These are phyloP conservation scores for Spizellomyces sp. DNA, from an alignment of 192 early-diverging fungal genomes.

Conservation along the genomic window DNA sequence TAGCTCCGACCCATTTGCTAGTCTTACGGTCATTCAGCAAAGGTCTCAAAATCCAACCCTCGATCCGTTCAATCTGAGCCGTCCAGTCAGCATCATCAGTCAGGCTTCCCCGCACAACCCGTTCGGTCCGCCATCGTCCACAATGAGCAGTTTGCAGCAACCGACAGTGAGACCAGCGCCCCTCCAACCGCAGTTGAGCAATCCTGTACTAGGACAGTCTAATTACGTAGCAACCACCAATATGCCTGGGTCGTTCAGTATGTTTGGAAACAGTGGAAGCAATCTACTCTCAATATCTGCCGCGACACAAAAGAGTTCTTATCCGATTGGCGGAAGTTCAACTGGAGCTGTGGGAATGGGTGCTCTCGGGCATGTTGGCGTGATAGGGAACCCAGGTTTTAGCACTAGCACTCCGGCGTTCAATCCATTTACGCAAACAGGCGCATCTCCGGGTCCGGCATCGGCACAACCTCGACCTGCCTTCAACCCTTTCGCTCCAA, in stretches of 20 bases:
- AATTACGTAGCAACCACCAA: too few relatives aligned
- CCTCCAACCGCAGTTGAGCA: too few relatives aligned
- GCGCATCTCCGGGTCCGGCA: neutral
- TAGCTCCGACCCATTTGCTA: constrained; percentile 18
- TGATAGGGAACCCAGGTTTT: neutral
- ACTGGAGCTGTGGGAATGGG: too few relatives aligned
- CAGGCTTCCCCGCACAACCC: neutral
- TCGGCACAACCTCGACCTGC: neutral
- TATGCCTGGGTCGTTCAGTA: too few relatives aligned
- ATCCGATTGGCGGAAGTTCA: too few relatives aligned
- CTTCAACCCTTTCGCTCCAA: neutral
- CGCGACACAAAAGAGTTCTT: too few relatives aligned
- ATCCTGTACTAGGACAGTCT: too few relatives aligned
- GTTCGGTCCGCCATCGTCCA: neutral
- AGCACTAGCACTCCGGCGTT: neutral
- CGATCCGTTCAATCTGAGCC: constrained; percentile 20
- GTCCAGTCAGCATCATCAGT: neutral
- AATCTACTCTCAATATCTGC: too few relatives aligned
- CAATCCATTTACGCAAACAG: neutral
- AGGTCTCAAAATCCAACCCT: constrained; percentile 16
- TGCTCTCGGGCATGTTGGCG: too few relatives aligned
- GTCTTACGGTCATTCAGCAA: constrained; percentile 3
- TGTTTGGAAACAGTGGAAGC: too few relatives aligned
- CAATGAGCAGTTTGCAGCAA: too few relatives aligned
- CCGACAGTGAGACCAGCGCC: too few relatives aligned